phyloP scores from a whole-genome alignment of 179 eudicot genomes.

The Actinidia arguta region DNA sequence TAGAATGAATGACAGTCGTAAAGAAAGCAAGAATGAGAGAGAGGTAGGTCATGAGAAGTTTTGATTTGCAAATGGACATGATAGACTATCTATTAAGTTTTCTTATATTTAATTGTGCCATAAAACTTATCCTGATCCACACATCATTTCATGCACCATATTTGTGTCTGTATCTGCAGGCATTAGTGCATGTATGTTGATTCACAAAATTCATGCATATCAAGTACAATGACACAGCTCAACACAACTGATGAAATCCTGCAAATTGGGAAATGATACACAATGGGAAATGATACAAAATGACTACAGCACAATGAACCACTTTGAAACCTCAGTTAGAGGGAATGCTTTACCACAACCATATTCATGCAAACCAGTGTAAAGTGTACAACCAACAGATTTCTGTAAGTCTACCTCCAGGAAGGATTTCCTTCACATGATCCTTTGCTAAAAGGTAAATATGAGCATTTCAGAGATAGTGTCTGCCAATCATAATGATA shows the following conservation, averaged over 20 bases:
- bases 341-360: conserved; percentile 75
- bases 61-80: conserved; percentile 10
- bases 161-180: neutral
- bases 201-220: neutral
- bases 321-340: neutral
- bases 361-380: conserved; percentile 87
- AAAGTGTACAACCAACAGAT: conserved; percentile 53
- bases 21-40: no score
- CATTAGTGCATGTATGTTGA: neutral
- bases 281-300: no score
- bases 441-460: conserved; percentile 93
- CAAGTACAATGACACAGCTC: neutral
- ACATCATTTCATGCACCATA: conserved; percentile 1
- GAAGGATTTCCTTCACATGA: conserved; percentile 83
- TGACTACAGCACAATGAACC: neutral
- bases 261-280: neutral
- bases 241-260: neutral
- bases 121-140: neutral
- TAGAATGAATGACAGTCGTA: no score
- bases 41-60: no score
- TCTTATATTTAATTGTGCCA: neutral
- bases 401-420: conserved; percentile 61
- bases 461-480: conserved; percentile 84
- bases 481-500: conserved; percentile 88
- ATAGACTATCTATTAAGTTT: conserved; percentile 1